Conservation (phyloP, 202 grass and related monocot species). For the Brachypodium distachyon region DNA sequence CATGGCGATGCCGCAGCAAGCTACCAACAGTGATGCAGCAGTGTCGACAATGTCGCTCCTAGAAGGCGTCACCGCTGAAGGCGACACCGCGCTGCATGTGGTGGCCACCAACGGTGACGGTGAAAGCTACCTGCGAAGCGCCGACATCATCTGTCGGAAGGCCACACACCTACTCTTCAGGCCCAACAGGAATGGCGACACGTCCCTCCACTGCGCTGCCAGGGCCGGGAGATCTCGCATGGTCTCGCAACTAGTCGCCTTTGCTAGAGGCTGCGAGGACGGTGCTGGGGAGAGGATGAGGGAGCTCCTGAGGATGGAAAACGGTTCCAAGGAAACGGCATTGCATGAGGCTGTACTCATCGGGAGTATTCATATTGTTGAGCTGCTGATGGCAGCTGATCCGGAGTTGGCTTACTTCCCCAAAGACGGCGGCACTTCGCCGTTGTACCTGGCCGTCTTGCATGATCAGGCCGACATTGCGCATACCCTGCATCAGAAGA, state of each 20-base stretch:
- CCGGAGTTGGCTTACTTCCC: background rate
- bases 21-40: background rate
- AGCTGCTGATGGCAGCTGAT: background rate
- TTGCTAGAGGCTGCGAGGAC: background rate
- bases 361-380: background rate
- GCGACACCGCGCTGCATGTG: background rate
- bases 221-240: background rate
- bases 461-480: background rate
- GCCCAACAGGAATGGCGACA: constrained; percentile 9
- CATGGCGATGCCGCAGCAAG: too few species aligned
- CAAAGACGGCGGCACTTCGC: background rate
- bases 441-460: constrained; percentile 13
- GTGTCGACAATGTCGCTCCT: background rate
- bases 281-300: background rate
- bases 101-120: background rate
- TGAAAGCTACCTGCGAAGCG: background rate
- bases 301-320: background rate
- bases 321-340: background rate
- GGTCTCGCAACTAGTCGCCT: background rate
- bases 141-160: background rate
- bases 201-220: constrained; percentile 19
- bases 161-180: background rate
- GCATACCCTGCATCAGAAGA: background rate
- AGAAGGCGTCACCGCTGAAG: background rate
- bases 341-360: constrained; percentile 16